Evolutionary conservation across 768 basidiomycete genomes (phyloP).

Genomic region (Suillus bovinus): DNA sequence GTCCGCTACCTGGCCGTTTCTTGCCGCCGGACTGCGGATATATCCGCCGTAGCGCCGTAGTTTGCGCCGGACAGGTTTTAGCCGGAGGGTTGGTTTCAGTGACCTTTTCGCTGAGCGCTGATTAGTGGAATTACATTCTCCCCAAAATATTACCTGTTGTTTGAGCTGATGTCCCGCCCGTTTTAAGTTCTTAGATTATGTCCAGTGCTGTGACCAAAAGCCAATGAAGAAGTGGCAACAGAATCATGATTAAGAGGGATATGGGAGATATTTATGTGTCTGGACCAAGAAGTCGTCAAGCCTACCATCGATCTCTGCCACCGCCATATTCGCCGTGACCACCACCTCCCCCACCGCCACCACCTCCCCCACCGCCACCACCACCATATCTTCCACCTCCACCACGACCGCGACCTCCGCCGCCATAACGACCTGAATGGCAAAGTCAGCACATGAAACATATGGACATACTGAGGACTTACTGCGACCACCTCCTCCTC

Average conservation of each 20-base stretch:
- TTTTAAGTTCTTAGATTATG: neutral
- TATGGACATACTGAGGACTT: slow-evolving; percentile 24
- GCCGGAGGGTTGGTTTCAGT: no score
- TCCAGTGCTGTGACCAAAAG: neutral
- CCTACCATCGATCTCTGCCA: slow-evolving; percentile 17
- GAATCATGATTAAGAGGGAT: slow-evolving; percentile 7
- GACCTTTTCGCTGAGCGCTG: no score
- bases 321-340: slow-evolving; percentile 36
- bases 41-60: no score
- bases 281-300: slow-evolving; percentile 4
- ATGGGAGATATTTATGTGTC: slow-evolving; percentile 1
- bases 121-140: neutral
- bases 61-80: no score
- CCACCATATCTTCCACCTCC: slow-evolving; percentile 42
- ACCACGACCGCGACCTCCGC: slow-evolving; percentile 46
- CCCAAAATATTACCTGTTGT: neutral
- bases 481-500: slow-evolving; percentile 79
- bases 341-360: slow-evolving; percentile 44
- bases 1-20: no score
- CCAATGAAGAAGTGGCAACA: neutral
- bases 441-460: slow-evolving; percentile 8
- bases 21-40: no score
- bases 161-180: neutral
- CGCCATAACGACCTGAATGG: slow-evolving; percentile 58
- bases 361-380: slow-evolving; percentile 40